Base-by-base conservation (phyloP, 257 asterid species). In the Jasminum sambac region DNA sequence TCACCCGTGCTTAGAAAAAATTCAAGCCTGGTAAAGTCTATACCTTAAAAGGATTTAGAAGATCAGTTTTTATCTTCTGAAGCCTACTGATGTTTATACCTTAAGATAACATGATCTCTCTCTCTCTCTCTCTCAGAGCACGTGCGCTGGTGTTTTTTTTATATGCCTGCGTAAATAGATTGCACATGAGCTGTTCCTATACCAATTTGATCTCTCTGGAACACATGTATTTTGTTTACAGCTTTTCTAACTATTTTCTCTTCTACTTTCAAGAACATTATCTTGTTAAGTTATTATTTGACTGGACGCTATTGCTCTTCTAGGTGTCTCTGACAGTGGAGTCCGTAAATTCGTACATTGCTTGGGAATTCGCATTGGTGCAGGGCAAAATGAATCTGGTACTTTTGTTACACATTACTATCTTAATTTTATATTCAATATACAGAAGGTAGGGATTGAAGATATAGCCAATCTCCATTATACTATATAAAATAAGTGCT, bases 361-460 rank as follows among this genome's bases (percentile, higher is more conserved):
- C 96, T 68, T 95, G 99, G 97, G 99, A 95, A 82, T 95, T 95
- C 78, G 79, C 97, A n/a, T 78, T 95, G 87, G 88, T 85, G 67
- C 98, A 89, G 83, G 96, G 99, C 73, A 91, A 89, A 79, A 71
- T 89, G 84, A 92, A 71, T 86, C 50, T 81, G 98, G 97, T 95
- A 89, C 71, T 67, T 72, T 78, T 77, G 86, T 72, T 52, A 57
- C 63, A 62, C 59, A 80, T 66, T 72, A 23, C 64, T 69, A 38
- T 43, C 66, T 67, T 25, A 67, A n/a, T 64, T 46, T 68, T 55
- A 5, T 70, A 26, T 59, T 16, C 36, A 67, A 17, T 74, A 17
- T 74, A 73, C 25, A 46, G 41, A 65, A 71, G 63, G 6, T 50
- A 73, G 43, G 75, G 55, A 40, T 61, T 64, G 69, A 24, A 50